Evolutionary conservation across 345 rosid species (phyloP), one percentile per base, ranked within the genome.

Genomic region (Citrus mangshanensis): DNA sequence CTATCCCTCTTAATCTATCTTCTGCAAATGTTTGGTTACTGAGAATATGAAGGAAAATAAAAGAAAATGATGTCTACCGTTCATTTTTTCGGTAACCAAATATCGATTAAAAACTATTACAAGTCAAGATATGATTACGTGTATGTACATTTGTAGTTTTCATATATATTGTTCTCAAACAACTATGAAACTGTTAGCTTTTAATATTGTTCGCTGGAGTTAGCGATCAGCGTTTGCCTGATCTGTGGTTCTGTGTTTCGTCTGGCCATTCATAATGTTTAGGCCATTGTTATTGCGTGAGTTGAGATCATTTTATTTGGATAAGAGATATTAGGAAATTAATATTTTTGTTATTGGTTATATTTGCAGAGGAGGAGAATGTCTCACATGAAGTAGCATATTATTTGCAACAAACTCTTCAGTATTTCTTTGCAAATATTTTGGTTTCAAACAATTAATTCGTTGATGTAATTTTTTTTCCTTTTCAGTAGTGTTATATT

Each of bases 311-410:
- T 46, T 46, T 46, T 46, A 13, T 46, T 46, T 46, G 51, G 51
- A 46, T 13, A 46, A 46, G 3, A 12, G 18, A 46, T 3, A 12
- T 3, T 6, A 22, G 21, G 6, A 27, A 71, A 42, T n/a, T 12
- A 28, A 10, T 56, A 25, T 67, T 30, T 24, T 30, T 24, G 22
- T 51, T 74, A 8, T 38, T 73, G 25, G n/a, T 1, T 28, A 19
- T 4, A 18, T 63, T 9, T 28, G 49, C 12, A 61, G 46, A 73
- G 85, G 68, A 72, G 81, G 77, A 66, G 78, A 72, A 93, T 93
- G 96, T 93, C 98, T 82, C 98, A 93, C 89, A 82, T 93, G 85
- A 93, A 93, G 90, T 32, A 32, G 34, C 34, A 32, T 32, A 32
- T 32, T 32, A 32, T 93, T 93, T 86, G 98, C 13, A 27, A 4